Base-by-base conservation (phyloP, 768 basidiomycete species). In the Cytidiella melzeri region DNA sequence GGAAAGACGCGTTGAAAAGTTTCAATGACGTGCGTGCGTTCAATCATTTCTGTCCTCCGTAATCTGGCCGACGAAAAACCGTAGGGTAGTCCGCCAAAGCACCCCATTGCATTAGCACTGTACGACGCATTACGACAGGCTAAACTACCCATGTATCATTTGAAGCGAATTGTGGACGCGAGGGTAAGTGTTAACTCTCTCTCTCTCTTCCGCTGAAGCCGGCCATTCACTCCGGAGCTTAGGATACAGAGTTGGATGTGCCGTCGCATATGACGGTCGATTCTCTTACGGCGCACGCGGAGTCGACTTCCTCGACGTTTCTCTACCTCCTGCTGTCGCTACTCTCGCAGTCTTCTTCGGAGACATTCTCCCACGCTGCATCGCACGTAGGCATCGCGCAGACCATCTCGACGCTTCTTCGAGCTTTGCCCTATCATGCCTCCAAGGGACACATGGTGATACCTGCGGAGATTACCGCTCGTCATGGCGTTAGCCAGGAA, bases 141-240 rank as follows among this genome's bases (percentile, higher is more conserved):
- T 21, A 75, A 74, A 53, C 60, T 90, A 37, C 80, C 82, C 27
- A 65, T 78, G 6, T 92, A 93, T 63, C 84, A 92, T 60, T 71
- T 93, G 46, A 86, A 83, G 63, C 73, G 91, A 48, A 87, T 92
- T 57, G 73, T 93, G 53, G 89, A 91, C 62, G 91, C 91, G 25
- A 76, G 90, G 62, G 90, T 92, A 57, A 36, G 82, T 71, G 48
- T 12, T 34, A 7, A 34, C 43, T 44, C 20, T 24, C 20, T 40
- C 38, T 36, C 24, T 48, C 23, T 36, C 40, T 24, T 39, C 23
- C 13, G 23, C 23, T 19, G 23, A 43, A 6, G 47, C 37, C 41
- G 37, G 20, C 44, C 24, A 30, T 34, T 24, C 45, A 44, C 45
- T 49, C 20, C 24, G 9, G 15, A 34, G 30, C 38, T 25, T 42